Percentiles rank a stretch among this genome's conserved stretches.
Evolutionary conservation across 257 asterid genomes (phyloP).

Genomic region (Solanum clarkiae): DNA sequence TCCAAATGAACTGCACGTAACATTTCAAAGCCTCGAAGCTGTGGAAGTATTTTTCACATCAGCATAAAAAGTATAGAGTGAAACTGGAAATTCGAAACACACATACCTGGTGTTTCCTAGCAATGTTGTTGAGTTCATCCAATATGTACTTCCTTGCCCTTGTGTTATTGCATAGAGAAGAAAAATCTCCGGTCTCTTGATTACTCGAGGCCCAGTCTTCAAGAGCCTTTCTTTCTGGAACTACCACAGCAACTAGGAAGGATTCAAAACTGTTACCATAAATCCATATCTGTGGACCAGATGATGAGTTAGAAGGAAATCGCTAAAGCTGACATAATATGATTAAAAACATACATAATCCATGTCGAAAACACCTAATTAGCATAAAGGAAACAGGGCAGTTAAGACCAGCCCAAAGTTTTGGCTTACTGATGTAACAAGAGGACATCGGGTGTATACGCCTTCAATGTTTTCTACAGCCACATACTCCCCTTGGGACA

Average conservation of each 20-base stretch:
- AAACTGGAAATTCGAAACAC: neutral
- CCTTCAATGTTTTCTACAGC: slow-evolving; percentile 78
- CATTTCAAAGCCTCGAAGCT: slow-evolving; percentile 93
- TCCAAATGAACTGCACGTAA: slow-evolving; percentile 60
- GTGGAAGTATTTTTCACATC: neutral
- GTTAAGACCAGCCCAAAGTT: neutral
- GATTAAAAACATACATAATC: neutral
- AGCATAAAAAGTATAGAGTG: neutral
- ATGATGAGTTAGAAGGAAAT: neutral
- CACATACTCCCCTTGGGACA: slow-evolving; percentile 95
- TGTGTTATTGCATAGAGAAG: slow-evolving; percentile 35
- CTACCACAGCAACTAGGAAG: slow-evolving; percentile 77
- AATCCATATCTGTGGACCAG: slow-evolving; percentile 58
- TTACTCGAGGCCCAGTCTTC: slow-evolving; percentile 71
- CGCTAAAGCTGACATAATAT: neutral
- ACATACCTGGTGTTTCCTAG: slow-evolving; percentile 49
- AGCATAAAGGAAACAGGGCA: neutral
- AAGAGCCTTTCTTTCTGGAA: slow-evolving; percentile 66
- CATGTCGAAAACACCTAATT: neutral
- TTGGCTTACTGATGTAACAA: slow-evolving; percentile 53
- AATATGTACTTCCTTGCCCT: slow-evolving; percentile 53
- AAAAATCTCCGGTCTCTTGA: slow-evolving; percentile 46
- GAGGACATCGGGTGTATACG: slow-evolving; percentile 65
- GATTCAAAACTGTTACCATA: slow-evolving; percentile 90
- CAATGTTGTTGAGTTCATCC: slow-evolving; percentile 69